A percentile compares a stretch with the other conserved stretches of the same genome.
Evolutionary conservation across 2,329 filamentous ascomycete species (phyloP).

Genomic region (Hymenoscyphus repandus): DNA sequence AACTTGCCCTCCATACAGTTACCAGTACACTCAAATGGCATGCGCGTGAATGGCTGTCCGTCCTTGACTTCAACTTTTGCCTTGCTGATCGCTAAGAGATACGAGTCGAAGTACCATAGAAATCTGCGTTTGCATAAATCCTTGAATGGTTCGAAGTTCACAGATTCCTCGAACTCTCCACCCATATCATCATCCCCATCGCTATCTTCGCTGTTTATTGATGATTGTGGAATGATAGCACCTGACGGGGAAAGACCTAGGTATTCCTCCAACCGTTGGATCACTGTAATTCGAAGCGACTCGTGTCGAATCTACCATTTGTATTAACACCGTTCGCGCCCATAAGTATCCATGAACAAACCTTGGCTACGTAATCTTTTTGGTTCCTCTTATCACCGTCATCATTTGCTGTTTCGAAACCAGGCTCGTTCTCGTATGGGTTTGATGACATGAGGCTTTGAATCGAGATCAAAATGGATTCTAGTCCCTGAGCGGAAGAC

Average conservation of each 20-base stretch:
- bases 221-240: conserved; percentile 33
- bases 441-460: conserved; percentile 93
- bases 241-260: conserved; percentile 56
- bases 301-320: conserved; percentile 81
- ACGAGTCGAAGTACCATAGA: conserved; percentile 92
- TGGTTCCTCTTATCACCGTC: conserved; percentile 67
- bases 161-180: conserved; percentile 45
- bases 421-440: conserved; percentile 94
- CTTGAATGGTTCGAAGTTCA: conserved; percentile 78
- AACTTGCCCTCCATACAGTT: conserved; percentile 88
- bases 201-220: conserved; percentile 43
- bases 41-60: conserved; percentile 62
- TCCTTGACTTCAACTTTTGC: conserved; percentile 60
- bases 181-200: conserved; percentile 37
- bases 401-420: conserved; percentile 72
- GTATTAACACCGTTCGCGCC: background rate
- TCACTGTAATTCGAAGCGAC: conserved; percentile 77
- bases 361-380: conserved; percentile 73
- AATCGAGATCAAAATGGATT: conserved; percentile 91
- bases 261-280: conserved; percentile 77
- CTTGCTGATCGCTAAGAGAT: conserved; percentile 64
- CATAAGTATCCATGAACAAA: conserved; percentile 29
- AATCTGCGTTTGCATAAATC: conserved; percentile 89
- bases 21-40: conserved; percentile 76
- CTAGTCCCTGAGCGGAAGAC: conserved; percentile 92